Percentiles rank a stretch among this genome's conserved stretches.
Evolutionary conservation across 2,329 filamentous ascomycete genomes (phyloP).

Genomic region (Paecilomyces sp.): DNA sequence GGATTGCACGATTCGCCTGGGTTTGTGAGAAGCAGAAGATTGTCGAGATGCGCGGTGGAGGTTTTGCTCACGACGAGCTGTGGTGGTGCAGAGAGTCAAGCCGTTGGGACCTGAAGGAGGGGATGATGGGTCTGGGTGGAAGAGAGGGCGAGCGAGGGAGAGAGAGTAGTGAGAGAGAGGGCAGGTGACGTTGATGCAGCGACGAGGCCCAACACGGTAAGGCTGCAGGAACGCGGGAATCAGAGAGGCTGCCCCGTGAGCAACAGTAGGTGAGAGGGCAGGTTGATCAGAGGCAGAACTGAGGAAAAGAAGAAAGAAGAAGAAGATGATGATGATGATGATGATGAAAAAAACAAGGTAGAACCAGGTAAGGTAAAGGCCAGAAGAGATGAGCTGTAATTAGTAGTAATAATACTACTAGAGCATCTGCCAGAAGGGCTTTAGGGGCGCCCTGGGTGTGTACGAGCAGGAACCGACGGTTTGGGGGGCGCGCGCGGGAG

Average conservation of each 20-base stretch:
- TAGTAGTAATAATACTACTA: neutral
- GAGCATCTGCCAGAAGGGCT: constrained; percentile 3
- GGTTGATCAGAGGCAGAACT: constrained; percentile 7
- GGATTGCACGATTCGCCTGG: neutral
- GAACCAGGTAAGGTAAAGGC: neutral
- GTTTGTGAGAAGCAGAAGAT: neutral
- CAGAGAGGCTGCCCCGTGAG: constrained; percentile 9
- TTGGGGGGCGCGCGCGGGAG: constrained; percentile 4
- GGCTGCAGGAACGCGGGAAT: constrained; percentile 22
- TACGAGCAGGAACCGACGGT: constrained; percentile 3
- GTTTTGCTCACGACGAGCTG: neutral
- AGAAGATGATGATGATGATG: neutral
- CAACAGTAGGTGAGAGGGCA: constrained; percentile 6
- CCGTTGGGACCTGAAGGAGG: constrained; percentile 9
- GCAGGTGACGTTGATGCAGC: constrained; percentile 27
- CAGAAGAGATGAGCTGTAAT: neutral
- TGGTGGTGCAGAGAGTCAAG: constrained; percentile 3
- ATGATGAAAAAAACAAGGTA: too few species aligned
- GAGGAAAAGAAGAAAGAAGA: constrained; percentile 1
- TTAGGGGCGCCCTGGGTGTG: constrained; percentile 2
- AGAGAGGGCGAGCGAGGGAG: constrained; percentile 8
- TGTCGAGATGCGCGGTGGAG: constrained; percentile 1
- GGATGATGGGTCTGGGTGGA: constrained; percentile 3
- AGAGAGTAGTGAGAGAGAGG: constrained; percentile 3
- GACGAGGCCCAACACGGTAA: constrained; percentile 23